phyloP scores from a whole-genome alignment of 2,329 filamentous ascomycete genomes.

The Ophiostoma himal-ulmi region DNA sequence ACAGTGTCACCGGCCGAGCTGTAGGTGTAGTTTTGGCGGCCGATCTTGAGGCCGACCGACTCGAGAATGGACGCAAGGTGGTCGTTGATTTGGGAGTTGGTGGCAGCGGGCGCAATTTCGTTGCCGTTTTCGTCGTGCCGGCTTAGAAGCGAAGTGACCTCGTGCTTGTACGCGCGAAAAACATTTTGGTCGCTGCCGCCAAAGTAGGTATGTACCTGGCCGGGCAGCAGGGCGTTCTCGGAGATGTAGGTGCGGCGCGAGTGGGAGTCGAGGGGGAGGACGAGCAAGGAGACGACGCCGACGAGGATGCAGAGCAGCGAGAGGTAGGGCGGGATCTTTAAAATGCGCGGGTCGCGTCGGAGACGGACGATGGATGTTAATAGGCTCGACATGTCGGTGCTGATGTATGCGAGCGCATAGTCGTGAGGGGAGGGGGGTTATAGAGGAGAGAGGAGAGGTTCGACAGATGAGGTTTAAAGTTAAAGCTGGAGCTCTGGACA shows the following conservation, averaged over 20 bases:
- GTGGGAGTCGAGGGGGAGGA: constrained; percentile 85
- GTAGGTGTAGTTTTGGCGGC: constrained; percentile 83
- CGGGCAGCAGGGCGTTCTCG: constrained; percentile 90
- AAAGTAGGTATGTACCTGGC: constrained; percentile 97
- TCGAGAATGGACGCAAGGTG: constrained; percentile 69
- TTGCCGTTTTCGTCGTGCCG: neutral
- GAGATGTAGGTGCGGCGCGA: constrained; percentile 92
- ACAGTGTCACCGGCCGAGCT: constrained; percentile 67
- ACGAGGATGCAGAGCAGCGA: constrained; percentile 79
- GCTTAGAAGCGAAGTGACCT: constrained; percentile 58
- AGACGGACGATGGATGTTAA: constrained; percentile 53
- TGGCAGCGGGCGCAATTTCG: constrained; percentile 23
- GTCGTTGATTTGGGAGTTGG: constrained; percentile 58
- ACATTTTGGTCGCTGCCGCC: constrained; percentile 93
- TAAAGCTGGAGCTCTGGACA: constrained; percentile 17
- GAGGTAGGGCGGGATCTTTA: constrained; percentile 80
- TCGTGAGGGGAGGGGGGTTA: neutral
- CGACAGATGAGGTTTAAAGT: neutral
- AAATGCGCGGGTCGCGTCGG: constrained; percentile 72
- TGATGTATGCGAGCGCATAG: neutral
- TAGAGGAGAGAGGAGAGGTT: neutral
- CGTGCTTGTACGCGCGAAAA: constrained; percentile 81
- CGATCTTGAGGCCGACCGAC: constrained; percentile 77
- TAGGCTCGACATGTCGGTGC: neutral
- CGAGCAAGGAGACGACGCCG: constrained; percentile 81